phyloP scores from a whole-genome alignment of 2,329 filamentous ascomycete species.

The Neofusicoccum parvum region DNA sequence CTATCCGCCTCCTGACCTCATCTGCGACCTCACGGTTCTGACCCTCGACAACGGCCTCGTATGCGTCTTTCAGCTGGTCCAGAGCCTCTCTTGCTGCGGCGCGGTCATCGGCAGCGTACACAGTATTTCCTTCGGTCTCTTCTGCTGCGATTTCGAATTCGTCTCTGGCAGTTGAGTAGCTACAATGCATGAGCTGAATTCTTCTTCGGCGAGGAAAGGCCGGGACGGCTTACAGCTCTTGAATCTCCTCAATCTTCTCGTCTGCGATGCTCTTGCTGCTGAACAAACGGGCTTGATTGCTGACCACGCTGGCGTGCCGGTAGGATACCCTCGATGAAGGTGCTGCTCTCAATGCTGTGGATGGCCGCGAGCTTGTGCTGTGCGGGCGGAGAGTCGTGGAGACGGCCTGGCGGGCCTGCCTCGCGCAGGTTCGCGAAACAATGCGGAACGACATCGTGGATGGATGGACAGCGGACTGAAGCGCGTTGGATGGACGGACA shows the following conservation, averaged over 20 bases:
- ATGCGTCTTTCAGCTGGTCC: constrained; percentile 51
- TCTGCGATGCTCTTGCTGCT: constrained; percentile 25
- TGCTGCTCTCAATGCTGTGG: background rate
- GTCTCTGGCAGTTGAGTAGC: constrained; percentile 40
- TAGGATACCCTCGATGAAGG: background rate
- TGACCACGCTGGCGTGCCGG: constrained; percentile 7
- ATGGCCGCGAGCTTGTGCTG: constrained; percentile 2
- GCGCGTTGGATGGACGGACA: background rate
- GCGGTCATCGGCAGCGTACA: constrained; percentile 58
- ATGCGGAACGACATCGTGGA: background rate
- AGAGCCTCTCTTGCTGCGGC: constrained; percentile 57
- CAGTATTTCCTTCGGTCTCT: constrained; percentile 56
- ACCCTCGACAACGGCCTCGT: constrained; percentile 46
- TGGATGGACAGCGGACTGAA: background rate
- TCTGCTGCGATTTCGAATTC: constrained; percentile 56
- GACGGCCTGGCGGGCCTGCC: constrained; percentile 5
- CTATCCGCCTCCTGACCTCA: constrained; percentile 55
- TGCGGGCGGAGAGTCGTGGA: constrained; percentile 1
- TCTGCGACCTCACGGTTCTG: constrained; percentile 46
- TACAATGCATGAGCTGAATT: constrained; percentile 5
- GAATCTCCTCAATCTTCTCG: constrained; percentile 36
- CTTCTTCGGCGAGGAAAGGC: too few relatives aligned
- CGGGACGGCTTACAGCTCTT: constrained; percentile 31
- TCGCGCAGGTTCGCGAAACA: background rate
- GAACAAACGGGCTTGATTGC: constrained; percentile 3